Conservation (phyloP, 352 stramenopile species). For the Globisporangium radiosum region DNA sequence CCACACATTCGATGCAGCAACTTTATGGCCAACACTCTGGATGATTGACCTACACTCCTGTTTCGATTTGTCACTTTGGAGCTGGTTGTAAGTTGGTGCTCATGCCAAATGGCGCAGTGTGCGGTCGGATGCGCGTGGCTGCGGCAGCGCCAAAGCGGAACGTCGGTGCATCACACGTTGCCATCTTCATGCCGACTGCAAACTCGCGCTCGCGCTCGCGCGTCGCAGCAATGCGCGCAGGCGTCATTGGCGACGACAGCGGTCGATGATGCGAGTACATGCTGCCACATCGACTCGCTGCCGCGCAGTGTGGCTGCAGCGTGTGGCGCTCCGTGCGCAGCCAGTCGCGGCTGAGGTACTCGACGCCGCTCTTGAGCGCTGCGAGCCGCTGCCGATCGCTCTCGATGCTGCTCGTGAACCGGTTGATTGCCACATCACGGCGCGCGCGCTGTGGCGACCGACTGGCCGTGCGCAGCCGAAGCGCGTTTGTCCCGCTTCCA, state of each 20-base stretch:
- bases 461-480: not conserved
- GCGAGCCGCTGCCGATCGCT: conserved; percentile 7
- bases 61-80: too few relatives aligned
- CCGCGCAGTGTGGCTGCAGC: not conserved
- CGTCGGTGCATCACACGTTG: conserved; percentile 2
- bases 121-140: conserved; percentile 2
- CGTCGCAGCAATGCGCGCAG: conserved; percentile 4
- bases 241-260: conserved; percentile 9
- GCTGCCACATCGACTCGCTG: not conserved
- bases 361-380: conserved; percentile 7
- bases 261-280: conserved; percentile 6
- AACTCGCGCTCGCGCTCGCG: conserved; percentile 13
- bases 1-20: too few relatives aligned
- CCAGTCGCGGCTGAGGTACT: conserved; percentile 10
- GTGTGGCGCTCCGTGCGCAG: conserved; percentile 3
- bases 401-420: conserved; percentile 2
- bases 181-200: conserved; percentile 15
- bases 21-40: too few relatives aligned
- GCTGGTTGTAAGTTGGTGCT: too few relatives aligned
- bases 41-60: too few relatives aligned
- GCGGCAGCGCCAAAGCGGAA: conserved; percentile 6
- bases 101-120: conserved; percentile 3
- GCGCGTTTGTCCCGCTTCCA: conserved; percentile 5
- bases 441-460: conserved; percentile 1
- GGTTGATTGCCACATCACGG: not conserved